Evolutionary conservation across 495 filamentous ascomycete species (phyloP), one percentile per base, ranked within the genome.

Genomic region (Lichenothelia convexa): DNA sequence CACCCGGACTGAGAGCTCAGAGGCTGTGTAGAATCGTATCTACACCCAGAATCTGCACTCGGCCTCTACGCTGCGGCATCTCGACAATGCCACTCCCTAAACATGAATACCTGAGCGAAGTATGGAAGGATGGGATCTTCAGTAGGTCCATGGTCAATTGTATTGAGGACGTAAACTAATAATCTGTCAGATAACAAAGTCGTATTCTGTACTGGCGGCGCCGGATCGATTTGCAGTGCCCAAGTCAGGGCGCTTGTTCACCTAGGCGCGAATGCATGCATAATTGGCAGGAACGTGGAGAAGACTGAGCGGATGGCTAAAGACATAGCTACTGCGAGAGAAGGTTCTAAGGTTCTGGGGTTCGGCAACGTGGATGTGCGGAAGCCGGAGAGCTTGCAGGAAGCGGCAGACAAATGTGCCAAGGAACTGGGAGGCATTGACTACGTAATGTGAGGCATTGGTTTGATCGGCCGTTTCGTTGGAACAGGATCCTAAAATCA

Each of bases 401-500:
- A 61, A 13, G 87, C 89, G 0, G 87, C 77, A 1, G 75, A 81
- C 36, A 65, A 65, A 36, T 92, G 84, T 47, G 75, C 75, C 2
- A 62, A 69, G 41, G 82, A 95, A 52, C 60, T 97, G 5, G 89
- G 89, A 1, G 62, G 63, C 1, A 81, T 97, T 35, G 89, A 97
- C 54, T 95, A 70, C 54, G 82, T 91, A n/a, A 85, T 97, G 83
- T 89, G 60, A 39, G n/a, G n/a, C n/a, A n/a, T n/a, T n/a, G n/a
- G n/a, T n/a, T n/a, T 27, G 24, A 13, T 8, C 24, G 24, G 13
- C 24, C 7, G 24, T 13, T 27, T 7, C 8, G 7, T 7, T 27
- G 24, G 24, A 27, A 27, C 7, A 13, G 24, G 13, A 27, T 7
- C 24, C 24, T 27, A 38, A 47, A 47, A 45, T 21, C 13, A 24